These are phyloP conservation scores for Vigna angularis DNA, from an alignment of 306 rosid genomes.

Conservation along the genomic window DNA sequence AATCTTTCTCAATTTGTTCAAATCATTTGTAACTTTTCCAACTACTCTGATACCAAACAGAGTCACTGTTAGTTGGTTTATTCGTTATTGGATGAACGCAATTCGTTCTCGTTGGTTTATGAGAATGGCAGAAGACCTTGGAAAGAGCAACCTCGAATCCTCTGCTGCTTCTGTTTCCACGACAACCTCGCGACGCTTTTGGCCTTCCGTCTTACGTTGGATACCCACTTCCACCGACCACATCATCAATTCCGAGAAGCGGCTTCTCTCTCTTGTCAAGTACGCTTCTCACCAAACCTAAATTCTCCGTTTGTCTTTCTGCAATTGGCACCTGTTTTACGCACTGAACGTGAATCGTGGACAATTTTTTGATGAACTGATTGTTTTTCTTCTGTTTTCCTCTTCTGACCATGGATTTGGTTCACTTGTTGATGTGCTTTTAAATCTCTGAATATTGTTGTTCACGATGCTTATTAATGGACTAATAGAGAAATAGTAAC, in stretches of 20 bases:
- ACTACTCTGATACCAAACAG: background rate
- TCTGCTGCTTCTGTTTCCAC: conserved; percentile 22
- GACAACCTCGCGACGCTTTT: conserved; percentile 47
- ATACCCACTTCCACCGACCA: conserved; percentile 85
- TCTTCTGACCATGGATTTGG: background rate
- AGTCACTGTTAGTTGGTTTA: background rate
- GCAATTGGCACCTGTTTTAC: background rate
- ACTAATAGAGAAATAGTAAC: background rate
- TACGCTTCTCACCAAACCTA: conserved; percentile 51
- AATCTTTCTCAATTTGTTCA: background rate
- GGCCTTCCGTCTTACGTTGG: conserved; percentile 95
- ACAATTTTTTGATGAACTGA: background rate
- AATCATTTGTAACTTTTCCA: too few relatives aligned
- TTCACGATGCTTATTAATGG: background rate
- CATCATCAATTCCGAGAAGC: conserved; percentile 87
- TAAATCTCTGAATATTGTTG: background rate
- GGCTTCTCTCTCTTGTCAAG: conserved; percentile 92
- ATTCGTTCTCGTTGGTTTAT: conserved; percentile 54
- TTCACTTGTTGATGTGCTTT: background rate
- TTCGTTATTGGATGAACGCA: conserved; percentile 50
- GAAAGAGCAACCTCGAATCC: conserved; percentile 51
- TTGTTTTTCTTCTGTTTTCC: background rate
- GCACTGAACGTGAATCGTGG: background rate
- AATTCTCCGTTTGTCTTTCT: background rate
- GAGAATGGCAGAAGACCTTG: conserved; percentile 73